Evolutionary conservation across 2,329 filamentous ascomycete genomes (phyloP), one percentile per base, ranked within the genome.

Genomic region (Pyricularia sp.): DNA sequence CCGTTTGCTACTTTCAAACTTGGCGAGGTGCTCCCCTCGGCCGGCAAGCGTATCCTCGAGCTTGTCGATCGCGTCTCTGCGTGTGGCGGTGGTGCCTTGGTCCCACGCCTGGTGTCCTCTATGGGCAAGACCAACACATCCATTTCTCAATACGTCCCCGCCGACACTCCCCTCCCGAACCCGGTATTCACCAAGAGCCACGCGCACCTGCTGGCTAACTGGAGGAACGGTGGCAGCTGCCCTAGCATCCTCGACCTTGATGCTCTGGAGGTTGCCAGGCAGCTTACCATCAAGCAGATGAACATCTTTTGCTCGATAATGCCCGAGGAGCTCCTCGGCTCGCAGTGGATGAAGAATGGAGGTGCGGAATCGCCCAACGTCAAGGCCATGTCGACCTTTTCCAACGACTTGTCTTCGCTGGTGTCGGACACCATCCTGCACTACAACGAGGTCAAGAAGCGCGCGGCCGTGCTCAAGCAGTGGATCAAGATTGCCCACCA

Each of bases 401-500:
- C 94, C 3, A 99, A 93, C 0, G 94, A 97, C 72, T 82, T 99
- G 23, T 93, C 94, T 4, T 95, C 97, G 75, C 82, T 98, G 58
- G 95, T 99, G 12, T 92, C 93, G 0, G 94, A 98, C 76, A 96
- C 92, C 0, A 97, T 99, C 73, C 85, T 99, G 17, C 88, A 92
- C 69, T 86, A 93, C 69, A 86, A 92, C n/a, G 95, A 98, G 77
- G 89, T 91, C 30, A 98, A 98, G 86, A 97, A 94, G 82, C 88
- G 95, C 30, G 94, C 95, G 0, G 82, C 86, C 1, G 88, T 93
- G 68, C 95, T 99, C 81, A 98, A 99, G 82, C 94, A 98, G 74
- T 99, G 95, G 95, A 92, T 97, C 77, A 99, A 98, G 83, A 89
- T 98, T 73, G 93, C 92, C 0, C 86, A 91, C 73, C 92, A 92